Evolutionary conservation across 1,139 yeast species (phyloP).

Genomic region (Suhomyces bribrorum): DNA sequence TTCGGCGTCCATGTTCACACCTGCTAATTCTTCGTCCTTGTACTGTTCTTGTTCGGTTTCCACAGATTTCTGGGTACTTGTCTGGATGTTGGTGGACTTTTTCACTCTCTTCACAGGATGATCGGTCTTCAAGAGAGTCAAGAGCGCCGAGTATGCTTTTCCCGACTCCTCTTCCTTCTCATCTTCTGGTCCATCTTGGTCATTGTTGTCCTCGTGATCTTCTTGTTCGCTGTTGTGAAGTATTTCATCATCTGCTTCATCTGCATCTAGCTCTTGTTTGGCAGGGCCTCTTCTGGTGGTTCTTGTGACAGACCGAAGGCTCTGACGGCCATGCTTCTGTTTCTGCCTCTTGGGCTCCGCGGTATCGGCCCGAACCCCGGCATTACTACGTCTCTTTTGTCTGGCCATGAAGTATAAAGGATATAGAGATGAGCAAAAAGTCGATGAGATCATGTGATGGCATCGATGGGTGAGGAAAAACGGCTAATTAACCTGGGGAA

Average conservation of each 20-base stretch:
- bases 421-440: slow-evolving; percentile 1
- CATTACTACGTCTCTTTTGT: slow-evolving; percentile 11
- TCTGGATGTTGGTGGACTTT: slow-evolving; percentile 4
- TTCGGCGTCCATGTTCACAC: slow-evolving; percentile 17
- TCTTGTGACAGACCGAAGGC: slow-evolving; percentile 58
- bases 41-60: slow-evolving; percentile 26
- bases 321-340: slow-evolving; percentile 57
- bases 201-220: slow-evolving; percentile 15
- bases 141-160: slow-evolving; percentile 72
- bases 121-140: slow-evolving; percentile 66
- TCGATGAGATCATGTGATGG: not conserved
- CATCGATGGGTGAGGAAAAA: too few relatives aligned
- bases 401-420: slow-evolving; percentile 11
- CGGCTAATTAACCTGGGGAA: too few relatives aligned
- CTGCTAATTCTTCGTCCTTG: slow-evolving; percentile 37
- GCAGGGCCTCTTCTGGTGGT: slow-evolving; percentile 42
- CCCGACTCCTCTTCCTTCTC: slow-evolving; percentile 31
- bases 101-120: slow-evolving; percentile 27
- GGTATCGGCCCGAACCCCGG: slow-evolving; percentile 1
- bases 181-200: too few relatives aligned
- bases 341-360: slow-evolving; percentile 15
- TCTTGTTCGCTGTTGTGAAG: slow-evolving; percentile 16
- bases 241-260: slow-evolving; percentile 18
- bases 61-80: slow-evolving; percentile 11
- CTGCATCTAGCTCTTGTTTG: slow-evolving; percentile 16